Base-by-base conservation (phyloP, 257 asterid genomes). In the Fraxinus excelsior region DNA sequence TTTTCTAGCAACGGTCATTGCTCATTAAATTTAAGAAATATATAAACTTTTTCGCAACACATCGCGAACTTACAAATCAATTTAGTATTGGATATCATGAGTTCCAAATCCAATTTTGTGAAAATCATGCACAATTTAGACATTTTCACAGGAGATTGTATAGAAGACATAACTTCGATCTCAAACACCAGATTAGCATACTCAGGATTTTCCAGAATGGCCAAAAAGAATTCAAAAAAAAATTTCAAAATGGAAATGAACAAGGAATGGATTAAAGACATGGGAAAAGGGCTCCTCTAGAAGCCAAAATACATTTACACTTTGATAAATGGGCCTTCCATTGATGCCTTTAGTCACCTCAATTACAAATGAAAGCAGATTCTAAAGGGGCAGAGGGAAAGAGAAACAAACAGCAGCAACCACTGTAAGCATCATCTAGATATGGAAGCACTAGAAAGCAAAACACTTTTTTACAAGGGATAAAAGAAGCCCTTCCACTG, bases 351-450 rank as follows among this genome's bases (percentile, higher is more conserved):
- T 72, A 11, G 85, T 84, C 87, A 84, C 79, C 74, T 79, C 86
- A 58, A 58, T 58, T 58, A 82, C 29, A 67, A 68, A 51, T 21
- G 79, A 85, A 85, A 85, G 88, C 79, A 82, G 86, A 85, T 85
- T 85, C 86, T 51, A 53, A 34, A 29, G 71, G 67, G 74, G 3
- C 72, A 7, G n/a, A 35, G 23, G 26, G 26, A 21, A 5, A 21
- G 74, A 70, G 64, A 70, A 62, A n/a, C 18, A 26, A 51, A 72
- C 70, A 71, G 46, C 71, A 68, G 79, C 73, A 38, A 29, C 32
- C 31, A 11, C 13, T 62, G 68, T 26, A 26, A 81, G 84, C 78
- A 81, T 84, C 85, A 79, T 73, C 74, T 51, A 65, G 80, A 74
- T 80, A 64, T 69, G 73, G 71, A 71, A 73, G 56, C 53, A 60